Conservation (phyloP, 306 rosid genomes). For the Vigna unguiculata region DNA sequence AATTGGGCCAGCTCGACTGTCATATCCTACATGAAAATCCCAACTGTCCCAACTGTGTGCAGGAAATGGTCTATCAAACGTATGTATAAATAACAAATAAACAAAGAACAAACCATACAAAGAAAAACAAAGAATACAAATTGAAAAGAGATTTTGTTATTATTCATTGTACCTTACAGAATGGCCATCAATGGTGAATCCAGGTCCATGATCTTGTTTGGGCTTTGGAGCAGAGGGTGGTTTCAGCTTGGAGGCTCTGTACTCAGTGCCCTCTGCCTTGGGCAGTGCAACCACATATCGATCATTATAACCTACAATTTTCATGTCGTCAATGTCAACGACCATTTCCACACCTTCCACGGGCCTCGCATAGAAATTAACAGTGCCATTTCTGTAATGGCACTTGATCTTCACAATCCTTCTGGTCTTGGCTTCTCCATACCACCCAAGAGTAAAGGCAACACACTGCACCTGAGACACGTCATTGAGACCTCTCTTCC, state of each 20-base stretch:
- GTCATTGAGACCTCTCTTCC: slow-evolving; percentile 36
- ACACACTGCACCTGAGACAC: slow-evolving; percentile 26
- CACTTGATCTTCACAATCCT: slow-evolving; percentile 40
- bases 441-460: slow-evolving; percentile 42
- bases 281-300: slow-evolving; percentile 39
- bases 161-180: slow-evolving; percentile 39
- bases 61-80: not conserved
- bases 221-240: slow-evolving; percentile 54
- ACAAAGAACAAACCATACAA: no score
- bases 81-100: not conserved
- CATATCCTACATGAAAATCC: slow-evolving; percentile 53
- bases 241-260: slow-evolving; percentile 32
- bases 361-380: slow-evolving; percentile 42
- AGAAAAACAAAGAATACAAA: not conserved
- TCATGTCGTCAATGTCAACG: slow-evolving; percentile 48
- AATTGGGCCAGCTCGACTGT: slow-evolving; percentile 58
- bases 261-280: slow-evolving; percentile 47
- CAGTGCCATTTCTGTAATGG: slow-evolving; percentile 14
- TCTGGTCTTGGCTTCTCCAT: slow-evolving; percentile 37
- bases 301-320: slow-evolving; percentile 37
- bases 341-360: slow-evolving; percentile 40
- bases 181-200: slow-evolving; percentile 46
- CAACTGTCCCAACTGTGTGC: slow-evolving; percentile 67
- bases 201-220: slow-evolving; percentile 39
- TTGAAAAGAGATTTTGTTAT: not conserved